Evolutionary conservation across 2,329 filamentous ascomycete species (phyloP), one percentile per base, ranked within the genome.

Genomic region (Sarocladiaceae sp.): DNA sequence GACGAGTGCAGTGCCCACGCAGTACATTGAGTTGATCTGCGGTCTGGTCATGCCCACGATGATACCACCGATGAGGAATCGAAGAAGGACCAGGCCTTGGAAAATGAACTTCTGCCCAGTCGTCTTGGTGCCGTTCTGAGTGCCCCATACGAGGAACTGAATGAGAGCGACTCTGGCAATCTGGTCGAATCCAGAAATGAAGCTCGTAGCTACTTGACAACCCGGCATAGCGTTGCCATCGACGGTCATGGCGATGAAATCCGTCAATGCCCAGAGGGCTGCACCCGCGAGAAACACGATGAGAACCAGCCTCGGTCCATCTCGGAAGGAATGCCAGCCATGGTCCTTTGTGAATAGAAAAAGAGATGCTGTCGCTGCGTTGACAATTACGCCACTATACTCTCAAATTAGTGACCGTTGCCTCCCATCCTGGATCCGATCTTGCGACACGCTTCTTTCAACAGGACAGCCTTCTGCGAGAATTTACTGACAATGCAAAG

Each of bases 261-360:
- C 73, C 55, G 72, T 62, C 36, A 77, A 65, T 44, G 78, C 78
- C 80, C 80, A 84, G 47, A 79, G 67, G 57, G 73, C 71, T 26
- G 77, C 70, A 53, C 73, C 70, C 23, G 72, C 55, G 60, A 82
- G 71, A 63, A 82, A 82, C 57, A 70, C 65, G 61, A 75, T 67
- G 78, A 83, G 79, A 78, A 75, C 79, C 79, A 83, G 80, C 79
- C 80, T 82, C 78, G 76, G 73, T 69, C 78, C 76, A 68, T 82
- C 77, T 66, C 76, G 73, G 62, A 79, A 71, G 54, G 80, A 65
- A 36, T 73, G 66, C 54, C 71, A 71, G 62, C 73, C 70, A 70
- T 78, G 70, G 58, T 73, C 72, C 61, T 68, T 76, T 55, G 72
- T 69, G 55, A 72, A 66, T 58, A 77, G 68, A 64, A 76, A 67